Evolutionary conservation across 495 filamentous ascomycete genomes (phyloP), one percentile per base, ranked within the genome.

Genomic region (Penicillium coprophilum): DNA sequence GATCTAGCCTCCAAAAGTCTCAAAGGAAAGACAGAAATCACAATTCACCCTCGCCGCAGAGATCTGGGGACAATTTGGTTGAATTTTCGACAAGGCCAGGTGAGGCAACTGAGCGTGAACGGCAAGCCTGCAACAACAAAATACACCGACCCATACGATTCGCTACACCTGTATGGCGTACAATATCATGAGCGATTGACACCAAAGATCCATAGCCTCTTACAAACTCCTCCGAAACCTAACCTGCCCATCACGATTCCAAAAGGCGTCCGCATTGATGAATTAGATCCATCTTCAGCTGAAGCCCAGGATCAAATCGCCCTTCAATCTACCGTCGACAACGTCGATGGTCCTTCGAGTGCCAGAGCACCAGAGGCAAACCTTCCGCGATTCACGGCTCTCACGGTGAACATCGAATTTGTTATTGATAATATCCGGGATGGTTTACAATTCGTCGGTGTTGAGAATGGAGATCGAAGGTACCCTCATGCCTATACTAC

Each of bases 401-500:
- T 91, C 21, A 78, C 66, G 17, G 66, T 90, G 19, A 68, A 72
- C 39, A 88, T 97, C 56, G 87, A 92, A 50, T 99, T 94, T 63
- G 71, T 76, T 13, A 80, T 90, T 7, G 84, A 85, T 52, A 79
- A 81, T 39, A 83, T 91, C 56, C 80, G 88, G 30, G 94, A 97
- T 70, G 94, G 92, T 19, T 69, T 97, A 48, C 90, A 95, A 34
- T 97, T 96, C 71, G 89, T 94, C 23, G 95, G 94, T 2, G 78
- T 90, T 30, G 85, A 88, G 46, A 83, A 85, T 45, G 85, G 84
- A 15, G 92, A 97, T 64, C 66, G 72, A 46, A 81, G 92, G 57
- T 97, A 92, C 65, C 92, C 94, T 1, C 91, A 97, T 69, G 87
- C 88, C 1, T 99, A 92, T 67, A 93, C 95, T 0, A 90, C 86